Evolutionary conservation across 352 stramenopile genomes (phyloP).

Genomic region (Phytophthora tentaculata): DNA sequence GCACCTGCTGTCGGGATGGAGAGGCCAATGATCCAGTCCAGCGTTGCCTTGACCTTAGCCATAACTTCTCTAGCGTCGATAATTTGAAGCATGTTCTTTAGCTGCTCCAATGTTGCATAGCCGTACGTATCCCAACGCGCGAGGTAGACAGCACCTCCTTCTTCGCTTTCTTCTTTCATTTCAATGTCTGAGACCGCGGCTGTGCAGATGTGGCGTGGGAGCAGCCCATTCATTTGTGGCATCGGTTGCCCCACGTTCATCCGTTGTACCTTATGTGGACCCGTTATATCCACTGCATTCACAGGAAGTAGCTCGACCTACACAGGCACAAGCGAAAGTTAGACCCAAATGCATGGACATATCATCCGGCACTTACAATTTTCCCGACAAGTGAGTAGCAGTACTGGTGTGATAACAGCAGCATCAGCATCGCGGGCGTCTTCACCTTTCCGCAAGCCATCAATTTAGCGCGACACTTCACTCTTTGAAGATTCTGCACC

Average conservation of each 20-base stretch:
- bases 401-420: not conserved
- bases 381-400: not conserved
- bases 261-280: not conserved
- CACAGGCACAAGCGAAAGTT: not conserved
- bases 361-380: conserved; percentile 7
- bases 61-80: conserved; percentile 3
- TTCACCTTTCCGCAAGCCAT: not conserved
- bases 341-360: too few relatives aligned
- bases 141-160: conserved; percentile 1
- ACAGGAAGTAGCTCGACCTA: conserved; percentile 9
- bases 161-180: conserved; percentile 4
- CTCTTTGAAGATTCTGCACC: not conserved
- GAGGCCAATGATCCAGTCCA: conserved; percentile 2
- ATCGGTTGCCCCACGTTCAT: conserved; percentile 12
- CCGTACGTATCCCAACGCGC: conserved; percentile 6
- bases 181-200: conserved; percentile 13
- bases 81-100: conserved; percentile 1
- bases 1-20: not conserved
- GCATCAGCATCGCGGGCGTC: not conserved
- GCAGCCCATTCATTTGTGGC: too few relatives aligned
- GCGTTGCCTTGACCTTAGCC: not conserved
- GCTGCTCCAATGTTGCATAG: conserved; percentile 4
- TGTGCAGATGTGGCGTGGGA: not conserved
- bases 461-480: conserved; percentile 6
- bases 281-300: not conserved